Evolutionary conservation across 257 asterid species (phyloP).

Genomic region (Echium plantagineum): DNA sequence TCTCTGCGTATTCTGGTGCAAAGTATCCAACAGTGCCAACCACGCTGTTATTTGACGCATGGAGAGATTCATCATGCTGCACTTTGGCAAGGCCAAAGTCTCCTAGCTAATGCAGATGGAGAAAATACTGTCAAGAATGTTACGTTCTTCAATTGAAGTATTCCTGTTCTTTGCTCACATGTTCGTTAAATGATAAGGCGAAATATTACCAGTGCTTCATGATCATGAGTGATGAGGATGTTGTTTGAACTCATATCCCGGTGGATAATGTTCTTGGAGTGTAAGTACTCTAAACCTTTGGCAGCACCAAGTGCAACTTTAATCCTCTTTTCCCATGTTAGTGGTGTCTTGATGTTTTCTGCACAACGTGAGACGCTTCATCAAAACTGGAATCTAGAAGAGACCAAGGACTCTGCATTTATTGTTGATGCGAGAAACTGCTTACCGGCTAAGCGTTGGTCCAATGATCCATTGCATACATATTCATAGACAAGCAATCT

Average conservation of each 20-base stretch:
- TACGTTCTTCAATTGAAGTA: not conserved
- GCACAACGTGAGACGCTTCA: constrained; percentile 10
- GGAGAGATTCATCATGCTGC: constrained; percentile 26
- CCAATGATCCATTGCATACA: constrained; percentile 62
- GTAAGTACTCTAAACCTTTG: constrained; percentile 53
- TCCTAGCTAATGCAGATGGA: constrained; percentile 32
- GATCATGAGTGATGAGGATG: constrained; percentile 71
- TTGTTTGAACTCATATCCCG: constrained; percentile 65
- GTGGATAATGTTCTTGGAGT: constrained; percentile 42
- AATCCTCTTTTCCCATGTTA: constrained; percentile 53
- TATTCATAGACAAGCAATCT: constrained; percentile 65
- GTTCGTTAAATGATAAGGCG: not conserved
- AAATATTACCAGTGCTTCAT: constrained; percentile 43
- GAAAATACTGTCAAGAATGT: not conserved
- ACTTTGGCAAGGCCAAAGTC: constrained; percentile 74
- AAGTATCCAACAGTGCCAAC: constrained; percentile 70
- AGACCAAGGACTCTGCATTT: not conserved
- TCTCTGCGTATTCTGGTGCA: constrained; percentile 74
- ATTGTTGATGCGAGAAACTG: not conserved
- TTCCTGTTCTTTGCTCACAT: not conserved
- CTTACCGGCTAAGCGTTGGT: constrained; percentile 39
- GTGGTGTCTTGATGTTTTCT: constrained; percentile 22
- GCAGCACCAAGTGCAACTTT: constrained; percentile 67
- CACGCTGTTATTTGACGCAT: constrained; percentile 25
- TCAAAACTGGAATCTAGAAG: not conserved